Evolutionary conservation across 768 basidiomycete species (phyloP), one percentile per base, ranked within the genome.

Genomic region (Thelephora aurantiotincta): DNA sequence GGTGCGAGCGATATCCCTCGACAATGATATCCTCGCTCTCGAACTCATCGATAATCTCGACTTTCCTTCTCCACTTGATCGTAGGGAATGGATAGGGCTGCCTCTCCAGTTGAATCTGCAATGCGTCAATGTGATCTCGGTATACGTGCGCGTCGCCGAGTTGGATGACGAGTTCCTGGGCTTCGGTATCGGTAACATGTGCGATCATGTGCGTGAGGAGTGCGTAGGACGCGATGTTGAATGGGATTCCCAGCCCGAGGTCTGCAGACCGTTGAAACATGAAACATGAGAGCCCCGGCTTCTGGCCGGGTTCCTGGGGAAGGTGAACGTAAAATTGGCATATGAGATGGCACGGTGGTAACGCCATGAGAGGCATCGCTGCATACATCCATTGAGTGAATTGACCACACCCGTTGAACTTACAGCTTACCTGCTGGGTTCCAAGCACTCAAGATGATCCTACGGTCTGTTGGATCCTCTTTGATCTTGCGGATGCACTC

Each of bases 241-340:
- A 99, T 0, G 94, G 94, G 44, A 99, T 88, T 2, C 94, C 94
- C 35, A 99, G 86, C 1, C 94, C 94, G 6, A 97, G 76, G 61
- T 99, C 94, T 14, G 93, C 93, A 11, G 94, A 97, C 43, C 96
- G 87, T 59, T 98, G 94, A 68, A 82, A 97, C 91, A 98, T 92
- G 41, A 94, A 73, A 63, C 93, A 97, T 7, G 90, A 93, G 14
- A 98, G 80, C 48, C 75, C 75, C 7, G 82, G 82, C 53, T 77
- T 80, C 14, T 62, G 55, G 19, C 54, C 35, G 1, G 77, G 70
- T 0, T 70, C 53, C 3, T 78, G 65, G 0, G 94, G 86, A 33
- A 94, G 80, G 58, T 90, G 84, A 33, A 99, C 94, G 68, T 90
- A 97, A 73, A 99, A 99, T 61, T 99, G 96, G 66, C 92, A 97